Evolutionary conservation across 139 green algal genomes (phyloP).

Genomic region (Chlamydomonas sphaeroides): DNA sequence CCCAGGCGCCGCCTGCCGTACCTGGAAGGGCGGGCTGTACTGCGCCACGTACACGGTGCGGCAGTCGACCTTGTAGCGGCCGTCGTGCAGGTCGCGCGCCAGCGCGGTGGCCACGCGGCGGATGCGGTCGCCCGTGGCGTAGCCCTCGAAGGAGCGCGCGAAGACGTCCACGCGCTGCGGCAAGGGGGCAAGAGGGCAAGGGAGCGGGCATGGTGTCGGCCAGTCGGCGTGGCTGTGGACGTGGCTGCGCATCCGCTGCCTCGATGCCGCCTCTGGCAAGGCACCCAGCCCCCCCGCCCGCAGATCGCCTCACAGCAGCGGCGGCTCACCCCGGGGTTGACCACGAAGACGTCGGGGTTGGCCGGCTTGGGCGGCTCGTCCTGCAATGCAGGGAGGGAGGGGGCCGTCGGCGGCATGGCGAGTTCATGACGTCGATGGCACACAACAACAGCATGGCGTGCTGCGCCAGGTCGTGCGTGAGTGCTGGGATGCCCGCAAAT

Average conservation of each 20-base stretch:
- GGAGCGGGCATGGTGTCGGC: too few species aligned
- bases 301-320: too few species aligned
- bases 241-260: too few species aligned
- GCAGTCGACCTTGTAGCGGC: slow-evolving; percentile 4
- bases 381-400: background rate
- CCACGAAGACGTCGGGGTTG: slow-evolving; percentile 5
- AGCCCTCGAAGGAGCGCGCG: slow-evolving; percentile 31
- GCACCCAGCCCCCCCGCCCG: too few species aligned
- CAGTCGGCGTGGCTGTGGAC: too few species aligned
- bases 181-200: too few species aligned
- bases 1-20: too few species aligned
- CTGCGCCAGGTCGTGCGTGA: too few species aligned
- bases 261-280: too few species aligned
- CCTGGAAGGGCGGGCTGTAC: slow-evolving; percentile 45
- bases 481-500: too few species aligned
- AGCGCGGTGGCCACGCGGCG: background rate
- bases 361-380: background rate
- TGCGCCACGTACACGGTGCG: slow-evolving; percentile 39
- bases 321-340: slow-evolving; percentile 10
- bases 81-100: slow-evolving; percentile 32
- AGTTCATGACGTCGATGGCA: too few species aligned
- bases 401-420: background rate
- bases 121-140: slow-evolving; percentile 21
- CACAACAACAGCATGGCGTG: too few species aligned
- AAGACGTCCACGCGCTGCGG: slow-evolving; percentile 24